A percentile compares a stretch with the other conserved stretches of the same genome.
phyloP scores from a whole-genome alignment of 345 rosid genomes.

The Hevea brasiliensis region DNA sequence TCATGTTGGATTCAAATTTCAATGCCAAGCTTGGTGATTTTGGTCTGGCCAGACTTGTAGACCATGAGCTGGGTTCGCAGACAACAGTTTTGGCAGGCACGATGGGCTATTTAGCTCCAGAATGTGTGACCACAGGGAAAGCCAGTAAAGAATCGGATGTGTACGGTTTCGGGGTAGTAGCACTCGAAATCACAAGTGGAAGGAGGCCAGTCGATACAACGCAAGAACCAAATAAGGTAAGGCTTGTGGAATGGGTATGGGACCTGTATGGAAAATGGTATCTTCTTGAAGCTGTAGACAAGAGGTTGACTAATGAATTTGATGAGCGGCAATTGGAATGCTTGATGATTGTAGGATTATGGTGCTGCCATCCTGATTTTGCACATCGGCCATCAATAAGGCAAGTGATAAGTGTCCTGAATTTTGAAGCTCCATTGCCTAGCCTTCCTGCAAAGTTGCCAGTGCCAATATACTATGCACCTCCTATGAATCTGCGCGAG shows the following conservation, averaged over 20 bases:
- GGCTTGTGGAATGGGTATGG: constrained; percentile 31
- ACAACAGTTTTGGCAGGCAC: constrained; percentile 28
- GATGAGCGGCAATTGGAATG: constrained; percentile 23
- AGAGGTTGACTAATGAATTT: constrained; percentile 6
- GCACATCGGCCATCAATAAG: constrained; percentile 22
- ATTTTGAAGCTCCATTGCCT: constrained; percentile 31
- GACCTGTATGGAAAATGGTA: constrained; percentile 24
- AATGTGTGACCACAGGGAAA: constrained; percentile 30
- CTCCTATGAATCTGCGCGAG: constrained; percentile 19
- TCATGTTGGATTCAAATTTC: constrained; percentile 27
- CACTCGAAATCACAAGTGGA: constrained; percentile 26
- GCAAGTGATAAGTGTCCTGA: constrained; percentile 28
- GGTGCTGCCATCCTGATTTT: constrained; percentile 33
- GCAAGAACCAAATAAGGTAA: constrained; percentile 21
- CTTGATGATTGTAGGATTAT: constrained; percentile 28
- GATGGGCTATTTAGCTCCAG: constrained; percentile 30
- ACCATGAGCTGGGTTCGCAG: constrained; percentile 26
- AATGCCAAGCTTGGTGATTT: constrained; percentile 32
- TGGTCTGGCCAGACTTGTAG: constrained; percentile 30
- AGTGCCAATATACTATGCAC: constrained; percentile 31
- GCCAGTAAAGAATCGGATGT: constrained; percentile 27
- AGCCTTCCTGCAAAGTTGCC: constrained; percentile 24
- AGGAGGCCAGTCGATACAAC: constrained; percentile 17
- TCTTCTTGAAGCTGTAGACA: constrained; percentile 20
- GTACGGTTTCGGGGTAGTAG: constrained; percentile 24